Base-by-base conservation (phyloP, 2,329 filamentous ascomycete species). In the Davidsoniella australis region DNA sequence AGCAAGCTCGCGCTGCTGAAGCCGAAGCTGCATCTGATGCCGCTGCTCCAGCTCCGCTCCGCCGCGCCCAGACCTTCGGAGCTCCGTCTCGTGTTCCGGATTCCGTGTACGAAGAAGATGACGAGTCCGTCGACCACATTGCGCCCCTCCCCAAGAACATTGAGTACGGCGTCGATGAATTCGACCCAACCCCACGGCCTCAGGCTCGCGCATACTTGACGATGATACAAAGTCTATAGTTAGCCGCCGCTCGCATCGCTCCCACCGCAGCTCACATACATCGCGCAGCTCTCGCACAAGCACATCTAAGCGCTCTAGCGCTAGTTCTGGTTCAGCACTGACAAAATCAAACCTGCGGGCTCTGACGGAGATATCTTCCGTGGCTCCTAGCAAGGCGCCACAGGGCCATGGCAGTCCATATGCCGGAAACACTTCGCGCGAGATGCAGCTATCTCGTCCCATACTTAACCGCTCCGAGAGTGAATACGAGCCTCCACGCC, bases 1-100 rank as follows among this genome's bases (percentile, higher is more conserved):
- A 78, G 61, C 77, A 80, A 17, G 77, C 85, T 56, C 67, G 67
- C 12, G 60, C 62, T n/a, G 57, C 70, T 41, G 75, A 78, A 58
- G 78, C 80, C 58, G 71, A 80, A 49, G 73, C 80, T 55, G 80
- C 71, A 39, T 62, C 45, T 43, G 57, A 16, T 51, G 58, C 43
- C 55, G 57, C 47, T 55, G 59, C 18, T 53, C 51, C 26, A 56
- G 58, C 4, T 56, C 54, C 46, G 59, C 44, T 62, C 46, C 45
- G 57, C 18, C 53, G 59, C 41, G 55, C 57, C 47, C 55, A 60
- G 17, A 53, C 51, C 24, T 57, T 58, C 3, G 52, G 45, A 10
- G 41, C 50, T 33, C 58, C 56, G 14, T 51, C 53, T 7, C 48
- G 24, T 8, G 45, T 33, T 2, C 38, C 43, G 8, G 39, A 48